Conservation (phyloP, 2,329 filamentous ascomycete species). For the Talaromyces pinophilus region DNA sequence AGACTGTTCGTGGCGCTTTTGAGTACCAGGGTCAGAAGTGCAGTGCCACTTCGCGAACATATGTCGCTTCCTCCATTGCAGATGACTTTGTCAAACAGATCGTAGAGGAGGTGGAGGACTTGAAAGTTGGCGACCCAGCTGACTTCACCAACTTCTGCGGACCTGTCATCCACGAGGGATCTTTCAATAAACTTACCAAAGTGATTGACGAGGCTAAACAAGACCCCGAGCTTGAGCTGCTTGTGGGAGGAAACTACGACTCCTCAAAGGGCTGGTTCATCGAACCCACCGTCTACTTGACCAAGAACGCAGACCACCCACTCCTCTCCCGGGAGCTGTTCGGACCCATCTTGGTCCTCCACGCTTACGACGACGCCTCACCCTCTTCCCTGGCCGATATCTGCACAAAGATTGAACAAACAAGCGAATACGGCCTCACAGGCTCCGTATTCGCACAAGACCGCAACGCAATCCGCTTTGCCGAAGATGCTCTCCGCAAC, state of each 20-base stretch:
- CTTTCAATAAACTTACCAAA: conserved; percentile 75
- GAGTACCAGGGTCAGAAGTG: conserved; percentile 93
- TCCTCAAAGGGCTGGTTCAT: conserved; percentile 78
- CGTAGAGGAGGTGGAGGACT: conserved; percentile 65
- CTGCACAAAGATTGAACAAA: conserved; percentile 53
- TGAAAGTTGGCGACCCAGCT: conserved; percentile 70
- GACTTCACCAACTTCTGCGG: conserved; percentile 79
- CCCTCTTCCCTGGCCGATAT: conserved; percentile 60
- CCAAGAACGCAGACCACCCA: conserved; percentile 70
- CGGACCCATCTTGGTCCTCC: conserved; percentile 71
- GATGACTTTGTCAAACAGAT: conserved; percentile 69
- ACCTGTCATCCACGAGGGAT: conserved; percentile 78
- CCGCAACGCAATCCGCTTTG: conserved; percentile 37
- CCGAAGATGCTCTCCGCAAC: conserved; percentile 40
- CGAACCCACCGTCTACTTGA: conserved; percentile 78
- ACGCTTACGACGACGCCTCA: conserved; percentile 73
- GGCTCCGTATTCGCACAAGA: conserved; percentile 48
- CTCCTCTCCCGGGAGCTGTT: conserved; percentile 80
- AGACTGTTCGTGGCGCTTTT: conserved; percentile 83
- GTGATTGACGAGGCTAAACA: conserved; percentile 79
- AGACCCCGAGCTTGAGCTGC: conserved; percentile 69
- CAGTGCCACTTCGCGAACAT: conserved; percentile 77
- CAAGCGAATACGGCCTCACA: conserved; percentile 46
- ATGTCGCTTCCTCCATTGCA: conserved; percentile 75
- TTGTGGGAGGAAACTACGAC: conserved; percentile 77